These are phyloP conservation scores for Taxillus chinensis DNA, from an alignment of 164 flowering plant species.

Conservation along the genomic window DNA sequence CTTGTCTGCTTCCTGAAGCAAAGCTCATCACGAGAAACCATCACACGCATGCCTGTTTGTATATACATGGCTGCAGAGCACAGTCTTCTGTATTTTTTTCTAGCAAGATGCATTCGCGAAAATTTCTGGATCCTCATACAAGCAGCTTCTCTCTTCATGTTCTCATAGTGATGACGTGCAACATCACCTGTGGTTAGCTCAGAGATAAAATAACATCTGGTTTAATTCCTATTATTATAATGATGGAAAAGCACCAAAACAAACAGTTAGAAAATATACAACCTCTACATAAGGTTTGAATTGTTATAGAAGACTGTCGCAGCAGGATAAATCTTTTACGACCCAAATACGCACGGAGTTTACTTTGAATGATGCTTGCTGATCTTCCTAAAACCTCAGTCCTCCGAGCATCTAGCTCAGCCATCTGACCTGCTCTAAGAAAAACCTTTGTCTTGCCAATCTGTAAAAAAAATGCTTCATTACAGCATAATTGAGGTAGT, in stretches of 20 bases:
- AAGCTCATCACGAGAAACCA: conserved; percentile 40
- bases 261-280: neutral
- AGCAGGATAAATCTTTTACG: conserved; percentile 38
- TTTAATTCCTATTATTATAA: neutral
- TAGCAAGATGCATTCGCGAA: conserved; percentile 24
- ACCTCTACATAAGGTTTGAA: conserved; percentile 54
- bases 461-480: conserved; percentile 19
- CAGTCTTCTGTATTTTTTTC: conserved; percentile 19
- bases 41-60: conserved; percentile 38
- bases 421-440: conserved; percentile 75
- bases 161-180: conserved; percentile 27
- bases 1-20: conserved; percentile 25
- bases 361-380: conserved; percentile 42
- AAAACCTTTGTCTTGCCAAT: conserved; percentile 67
- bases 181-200: conserved; percentile 27
- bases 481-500: neutral
- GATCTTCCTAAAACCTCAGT: conserved; percentile 44
- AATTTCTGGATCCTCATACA: conserved; percentile 34
- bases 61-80: conserved; percentile 28
- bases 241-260: too few relatives aligned
- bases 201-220: neutral
- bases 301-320: conserved; percentile 29
- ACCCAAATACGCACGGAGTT: conserved; percentile 30
- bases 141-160: conserved; percentile 35
- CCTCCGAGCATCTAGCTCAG: conserved; percentile 53